These are phyloP conservation scores for Moesziomyces antarcticus DNA, from an alignment of 1,284 basidiomycete species.

Conservation along the genomic window DNA sequence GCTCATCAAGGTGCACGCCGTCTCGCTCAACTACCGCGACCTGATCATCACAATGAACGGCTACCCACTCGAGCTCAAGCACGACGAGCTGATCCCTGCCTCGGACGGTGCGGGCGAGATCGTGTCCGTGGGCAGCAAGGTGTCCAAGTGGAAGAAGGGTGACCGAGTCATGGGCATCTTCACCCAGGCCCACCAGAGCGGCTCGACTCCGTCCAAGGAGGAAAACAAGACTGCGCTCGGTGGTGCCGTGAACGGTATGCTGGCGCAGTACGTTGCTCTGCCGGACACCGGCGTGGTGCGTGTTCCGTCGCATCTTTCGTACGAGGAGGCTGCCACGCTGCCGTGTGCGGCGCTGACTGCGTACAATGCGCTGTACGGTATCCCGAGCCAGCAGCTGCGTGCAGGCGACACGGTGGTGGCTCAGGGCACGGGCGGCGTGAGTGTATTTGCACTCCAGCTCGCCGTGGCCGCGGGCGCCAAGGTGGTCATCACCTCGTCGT, in stretches of 20 bases:
- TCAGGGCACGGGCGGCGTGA: constrained; percentile 75
- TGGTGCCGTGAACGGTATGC: constrained; percentile 72
- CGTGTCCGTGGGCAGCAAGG: constrained; percentile 72
- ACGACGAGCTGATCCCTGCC: constrained; percentile 70
- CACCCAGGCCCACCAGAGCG: constrained; percentile 64
- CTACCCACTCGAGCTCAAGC: constrained; percentile 47
- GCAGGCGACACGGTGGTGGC: constrained; percentile 72
- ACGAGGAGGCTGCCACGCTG: constrained; percentile 72
- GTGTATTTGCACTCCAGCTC: constrained; percentile 73
- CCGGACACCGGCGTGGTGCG: constrained; percentile 33
- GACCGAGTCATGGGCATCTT: constrained; percentile 72
- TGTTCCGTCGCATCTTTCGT: constrained; percentile 70
- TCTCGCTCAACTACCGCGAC: constrained; percentile 68
- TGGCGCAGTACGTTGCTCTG: constrained; percentile 72
- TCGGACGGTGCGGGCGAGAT: constrained; percentile 77
- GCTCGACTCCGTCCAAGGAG: constrained; percentile 60
- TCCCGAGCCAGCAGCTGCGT: constrained; percentile 69
- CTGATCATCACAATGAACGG: constrained; percentile 48
- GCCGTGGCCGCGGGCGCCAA: constrained; percentile 74
- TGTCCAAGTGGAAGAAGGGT: constrained; percentile 72
- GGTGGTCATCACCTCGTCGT: constrained; percentile 75
- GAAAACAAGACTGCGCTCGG: constrained; percentile 70
- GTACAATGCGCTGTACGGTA: constrained; percentile 71
- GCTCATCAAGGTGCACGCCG: constrained; percentile 65
- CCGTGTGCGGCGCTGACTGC: constrained; percentile 72